Percentiles rank a stretch among this genome's conserved stretches.
Evolutionary conservation across 352 stramenopile species (phyloP).

Genomic region (Phytophthora cryptogea): DNA sequence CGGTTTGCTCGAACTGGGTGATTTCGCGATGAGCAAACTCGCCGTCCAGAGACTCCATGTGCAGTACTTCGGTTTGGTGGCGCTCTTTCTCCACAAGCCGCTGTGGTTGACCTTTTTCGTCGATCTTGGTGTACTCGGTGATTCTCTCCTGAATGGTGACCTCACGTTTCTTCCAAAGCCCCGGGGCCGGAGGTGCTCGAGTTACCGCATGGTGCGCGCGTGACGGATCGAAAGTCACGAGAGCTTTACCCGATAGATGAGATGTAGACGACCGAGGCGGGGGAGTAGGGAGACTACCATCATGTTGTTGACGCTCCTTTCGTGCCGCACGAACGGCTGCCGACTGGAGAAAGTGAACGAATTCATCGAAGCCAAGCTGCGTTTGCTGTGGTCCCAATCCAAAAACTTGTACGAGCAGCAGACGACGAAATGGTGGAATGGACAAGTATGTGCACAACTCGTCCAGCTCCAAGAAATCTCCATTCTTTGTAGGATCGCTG

Average conservation of each 20-base stretch:
- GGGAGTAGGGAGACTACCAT: constrained; percentile 23
- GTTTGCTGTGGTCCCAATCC: constrained; percentile 37
- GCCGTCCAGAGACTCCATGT: constrained; percentile 80
- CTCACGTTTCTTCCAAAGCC: constrained; percentile 88
- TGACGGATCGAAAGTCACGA: constrained; percentile 55
- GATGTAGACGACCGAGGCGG: constrained; percentile 16
- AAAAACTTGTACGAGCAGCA: constrained; percentile 66
- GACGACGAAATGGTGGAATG: constrained; percentile 66
- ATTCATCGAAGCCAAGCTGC: constrained; percentile 54
- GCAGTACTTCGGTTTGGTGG: constrained; percentile 84
- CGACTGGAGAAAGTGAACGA: constrained; percentile 73
- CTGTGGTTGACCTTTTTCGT: constrained; percentile 74
- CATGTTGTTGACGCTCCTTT: constrained; percentile 42
- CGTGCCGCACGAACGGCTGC: constrained; percentile 49
- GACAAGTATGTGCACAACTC: constrained; percentile 71
- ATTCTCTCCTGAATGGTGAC: constrained; percentile 88
- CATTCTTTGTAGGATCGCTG: constrained; percentile 10
- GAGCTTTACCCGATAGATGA: constrained; percentile 11
- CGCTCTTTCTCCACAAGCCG: constrained; percentile 82
- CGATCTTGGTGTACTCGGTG: constrained; percentile 89
- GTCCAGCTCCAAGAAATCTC: constrained; percentile 54
- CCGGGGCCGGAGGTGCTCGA: constrained; percentile 55
- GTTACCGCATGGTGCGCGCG: constrained; percentile 43
- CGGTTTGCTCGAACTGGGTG: constrained; percentile 84
- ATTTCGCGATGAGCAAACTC: constrained; percentile 87